Conservation (phyloP, 1,139 yeast genomes). For the Protomyces lactucae-debilis region DNA sequence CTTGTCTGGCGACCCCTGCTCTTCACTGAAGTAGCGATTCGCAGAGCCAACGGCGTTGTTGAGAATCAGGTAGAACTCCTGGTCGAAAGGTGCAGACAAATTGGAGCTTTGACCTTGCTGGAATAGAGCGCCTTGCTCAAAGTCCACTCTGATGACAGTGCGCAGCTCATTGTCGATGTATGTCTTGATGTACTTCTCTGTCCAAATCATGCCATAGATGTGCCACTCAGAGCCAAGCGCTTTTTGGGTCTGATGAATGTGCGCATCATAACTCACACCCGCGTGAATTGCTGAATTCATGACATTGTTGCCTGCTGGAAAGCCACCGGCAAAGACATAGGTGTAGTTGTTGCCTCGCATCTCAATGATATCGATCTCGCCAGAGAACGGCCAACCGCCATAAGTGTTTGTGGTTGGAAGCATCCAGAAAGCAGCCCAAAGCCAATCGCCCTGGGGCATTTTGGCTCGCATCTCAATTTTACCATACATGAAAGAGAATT, state of each 20-base stretch:
- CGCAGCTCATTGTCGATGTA: constrained; percentile 30
- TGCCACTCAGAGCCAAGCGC: constrained; percentile 26
- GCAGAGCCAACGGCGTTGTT: constrained; percentile 32
- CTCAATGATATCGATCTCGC: constrained; percentile 31
- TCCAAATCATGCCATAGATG: constrained; percentile 31
- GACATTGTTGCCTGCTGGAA: constrained; percentile 28
- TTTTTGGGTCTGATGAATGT: constrained; percentile 15
- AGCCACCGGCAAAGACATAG: constrained; percentile 15
- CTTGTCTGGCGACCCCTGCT: constrained; percentile 26
- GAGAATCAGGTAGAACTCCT: constrained; percentile 29
- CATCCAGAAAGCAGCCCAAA: constrained; percentile 33
- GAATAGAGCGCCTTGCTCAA: constrained; percentile 27
- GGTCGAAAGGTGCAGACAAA: constrained; percentile 31
- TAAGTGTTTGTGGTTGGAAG: constrained; percentile 27
- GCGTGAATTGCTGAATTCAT: constrained; percentile 30
- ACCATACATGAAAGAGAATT: constrained; percentile 29
- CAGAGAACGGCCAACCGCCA: constrained; percentile 32
- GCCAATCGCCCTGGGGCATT: constrained; percentile 31
- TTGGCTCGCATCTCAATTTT: constrained; percentile 29
- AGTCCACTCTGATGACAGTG: constrained; percentile 25
- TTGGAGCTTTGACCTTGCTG: constrained; percentile 22
- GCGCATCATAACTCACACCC: constrained; percentile 21
- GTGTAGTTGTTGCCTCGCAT: constrained; percentile 30
- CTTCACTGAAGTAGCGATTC: constrained; percentile 29
- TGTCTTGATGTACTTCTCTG: constrained; percentile 28